A percentile compares a stretch with the other conserved stretches of the same genome.
These are phyloP conservation scores for Trichoderma parareesei DNA, from an alignment of 495 filamentous ascomycete species.

Conservation along the genomic window DNA sequence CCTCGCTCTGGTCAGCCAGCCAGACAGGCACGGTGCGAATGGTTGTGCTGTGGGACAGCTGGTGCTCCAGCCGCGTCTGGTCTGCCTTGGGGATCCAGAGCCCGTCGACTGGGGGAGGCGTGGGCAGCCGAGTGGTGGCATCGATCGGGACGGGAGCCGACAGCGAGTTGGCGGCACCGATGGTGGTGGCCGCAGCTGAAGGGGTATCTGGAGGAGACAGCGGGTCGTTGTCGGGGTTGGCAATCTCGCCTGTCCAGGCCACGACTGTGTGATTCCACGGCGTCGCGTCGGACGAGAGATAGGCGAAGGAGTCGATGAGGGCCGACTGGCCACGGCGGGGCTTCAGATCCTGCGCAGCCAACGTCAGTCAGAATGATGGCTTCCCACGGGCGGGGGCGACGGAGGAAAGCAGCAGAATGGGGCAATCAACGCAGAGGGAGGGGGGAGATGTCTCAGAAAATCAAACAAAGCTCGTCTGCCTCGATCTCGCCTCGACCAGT, in stretches of 20 bases:
- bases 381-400: not conserved
- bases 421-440: not conserved
- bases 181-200: slow-evolving; percentile 31
- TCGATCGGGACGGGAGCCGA: slow-evolving; percentile 67
- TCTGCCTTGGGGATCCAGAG: slow-evolving; percentile 57
- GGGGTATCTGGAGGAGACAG: slow-evolving; percentile 32
- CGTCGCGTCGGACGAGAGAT: slow-evolving; percentile 66
- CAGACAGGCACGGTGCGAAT: slow-evolving; percentile 72
- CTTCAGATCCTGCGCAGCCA: slow-evolving; percentile 50
- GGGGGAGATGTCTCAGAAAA: not conserved
- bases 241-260: slow-evolving; percentile 89
- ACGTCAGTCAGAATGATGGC: slow-evolving; percentile 4
- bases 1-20: slow-evolving; percentile 64
- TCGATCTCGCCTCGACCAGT: not conserved
- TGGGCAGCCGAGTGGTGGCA: slow-evolving; percentile 41
- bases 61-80: slow-evolving; percentile 56
- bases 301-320: slow-evolving; percentile 78
- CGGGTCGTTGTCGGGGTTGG: slow-evolving; percentile 35
- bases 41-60: slow-evolving; percentile 56
- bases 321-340: slow-evolving; percentile 77
- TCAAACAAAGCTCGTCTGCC: not conserved
- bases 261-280: slow-evolving; percentile 83
- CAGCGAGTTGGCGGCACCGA: slow-evolving; percentile 45
- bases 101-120: slow-evolving; percentile 51
- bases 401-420: not conserved